Evolutionary conservation across 2,329 filamentous ascomycete species (phyloP).

Genomic region (Trichoderma aggressivum): DNA sequence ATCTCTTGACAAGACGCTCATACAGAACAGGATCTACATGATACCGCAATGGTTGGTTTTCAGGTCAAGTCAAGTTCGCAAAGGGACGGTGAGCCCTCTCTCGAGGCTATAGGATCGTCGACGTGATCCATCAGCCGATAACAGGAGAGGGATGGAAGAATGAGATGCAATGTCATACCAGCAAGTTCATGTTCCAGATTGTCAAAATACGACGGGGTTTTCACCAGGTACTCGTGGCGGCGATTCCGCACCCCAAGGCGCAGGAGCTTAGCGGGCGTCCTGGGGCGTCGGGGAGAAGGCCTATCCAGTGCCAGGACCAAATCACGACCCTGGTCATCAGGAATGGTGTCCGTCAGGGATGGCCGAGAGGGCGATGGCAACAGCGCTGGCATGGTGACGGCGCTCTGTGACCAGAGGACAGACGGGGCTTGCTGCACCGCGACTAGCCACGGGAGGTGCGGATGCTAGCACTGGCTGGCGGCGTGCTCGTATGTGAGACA

Average conservation of each 20-base stretch:
- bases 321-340: background rate
- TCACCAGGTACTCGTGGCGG: constrained; percentile 70
- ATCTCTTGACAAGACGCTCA: constrained; percentile 72
- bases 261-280: constrained; percentile 39
- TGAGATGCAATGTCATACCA: constrained; percentile 32
- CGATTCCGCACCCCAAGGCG: constrained; percentile 68
- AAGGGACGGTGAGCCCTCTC: background rate
- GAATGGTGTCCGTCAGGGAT: background rate
- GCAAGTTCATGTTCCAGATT: constrained; percentile 54
- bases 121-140: too few species aligned
- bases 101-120: background rate
- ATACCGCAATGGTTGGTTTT: background rate
- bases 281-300: constrained; percentile 44
- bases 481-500: background rate
- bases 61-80: background rate
- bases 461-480: background rate
- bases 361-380: background rate
- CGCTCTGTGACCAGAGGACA: background rate
- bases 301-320: constrained; percentile 26
- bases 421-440: background rate
- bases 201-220: constrained; percentile 68
- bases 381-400: background rate
- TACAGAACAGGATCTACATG: constrained; percentile 71
- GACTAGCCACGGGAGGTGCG: background rate
- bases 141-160: background rate